Evolutionary conservation across 106 monocot species (phyloP).

Genomic region (Dactylorhiza incarnata): DNA sequence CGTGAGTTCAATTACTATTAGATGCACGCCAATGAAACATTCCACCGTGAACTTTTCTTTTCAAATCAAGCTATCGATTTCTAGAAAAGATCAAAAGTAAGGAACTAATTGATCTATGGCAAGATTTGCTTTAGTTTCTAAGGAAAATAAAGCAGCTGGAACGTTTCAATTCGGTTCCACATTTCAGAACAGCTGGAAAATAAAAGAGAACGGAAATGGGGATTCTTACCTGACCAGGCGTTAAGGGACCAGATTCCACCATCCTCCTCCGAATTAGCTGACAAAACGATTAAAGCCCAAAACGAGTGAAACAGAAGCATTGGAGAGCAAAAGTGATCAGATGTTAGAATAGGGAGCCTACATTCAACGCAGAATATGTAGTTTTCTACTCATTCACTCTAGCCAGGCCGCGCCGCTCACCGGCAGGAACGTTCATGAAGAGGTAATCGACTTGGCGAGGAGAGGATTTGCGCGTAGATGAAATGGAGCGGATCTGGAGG

Average conservation of each 20-base stretch:
- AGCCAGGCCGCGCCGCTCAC: background rate
- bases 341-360: background rate
- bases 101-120: too few relatives aligned
- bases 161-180: background rate
- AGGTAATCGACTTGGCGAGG: background rate
- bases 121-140: too few relatives aligned
- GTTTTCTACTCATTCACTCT: background rate
- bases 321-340: background rate
- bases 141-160: too few relatives aligned
- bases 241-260: slow-evolving; percentile 6
- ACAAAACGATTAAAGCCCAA: background rate
- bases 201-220: background rate
- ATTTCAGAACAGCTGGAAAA: background rate
- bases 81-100: too few relatives aligned
- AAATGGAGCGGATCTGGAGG: background rate
- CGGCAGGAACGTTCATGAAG: background rate
- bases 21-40: too few relatives aligned
- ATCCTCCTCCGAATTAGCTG: background rate
- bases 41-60: too few relatives aligned
- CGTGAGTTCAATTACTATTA: too few relatives aligned
- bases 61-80: too few relatives aligned
- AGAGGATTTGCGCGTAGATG: background rate
- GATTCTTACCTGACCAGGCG: background rate
- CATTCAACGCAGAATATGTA: background rate
- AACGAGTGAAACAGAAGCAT: background rate